Base-by-base conservation (phyloP, 345 rosid genomes). In the Dovyalis caffra region DNA sequence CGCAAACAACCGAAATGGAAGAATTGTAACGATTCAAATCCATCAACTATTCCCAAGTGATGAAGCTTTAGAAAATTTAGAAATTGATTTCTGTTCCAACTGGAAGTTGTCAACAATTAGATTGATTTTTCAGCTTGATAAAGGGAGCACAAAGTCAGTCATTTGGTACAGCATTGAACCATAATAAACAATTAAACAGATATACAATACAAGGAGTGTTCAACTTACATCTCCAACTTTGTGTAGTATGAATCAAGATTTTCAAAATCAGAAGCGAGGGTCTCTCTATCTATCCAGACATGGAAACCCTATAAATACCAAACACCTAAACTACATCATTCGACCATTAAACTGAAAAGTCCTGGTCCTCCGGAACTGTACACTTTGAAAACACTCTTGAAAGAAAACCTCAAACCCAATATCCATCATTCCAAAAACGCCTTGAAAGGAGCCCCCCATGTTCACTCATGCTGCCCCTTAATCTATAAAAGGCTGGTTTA, bases 391-490 rank as follows among this genome's bases (percentile, higher is more conserved):
- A 73, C 69, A 61, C 64, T 18, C 64, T 63, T 34, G 3, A 63
- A 23, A 31, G 20, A 23, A 53, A 31, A 29, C n/a, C 51, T 77
- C 76, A 81, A 37, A 35, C 81, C 81, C 84, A 81, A 38, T 64
- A 74, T 23, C 68, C 78, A 35, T 77, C 78, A 49, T 78, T 80
- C 90, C 87, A 79, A 8, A 23, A 40, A 40, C 69, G 80, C 83
- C 83, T 85, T 7, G 88, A 67, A 57, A 85, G 85, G 62, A 84
- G 91, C 61, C 87, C 90, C 32, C 99, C 98, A 21, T 93, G 98
- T 83, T 96, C 99, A 23, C 99, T 96, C 87, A 89, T 85, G 73
- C 99, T 93, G 74, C 97, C 99, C 77, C 97, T 84, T 71, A 85
- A 71, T 82, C 91, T 90, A 74, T 88, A 90, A 31, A 86, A 89